Base-by-base conservation (phyloP, 345 rosid genomes). In the Iberis pinnata region DNA sequence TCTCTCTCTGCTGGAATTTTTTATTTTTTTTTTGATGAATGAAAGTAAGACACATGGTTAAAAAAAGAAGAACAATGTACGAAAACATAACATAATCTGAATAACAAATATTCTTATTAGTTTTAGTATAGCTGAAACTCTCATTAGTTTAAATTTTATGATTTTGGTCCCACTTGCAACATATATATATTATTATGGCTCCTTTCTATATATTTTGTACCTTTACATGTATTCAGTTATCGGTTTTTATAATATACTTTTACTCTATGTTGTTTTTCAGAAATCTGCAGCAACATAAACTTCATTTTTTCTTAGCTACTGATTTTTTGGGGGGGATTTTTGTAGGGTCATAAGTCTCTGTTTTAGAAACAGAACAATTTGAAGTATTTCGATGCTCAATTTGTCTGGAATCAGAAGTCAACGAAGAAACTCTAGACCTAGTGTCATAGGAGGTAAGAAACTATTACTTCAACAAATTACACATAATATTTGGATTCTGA, bases 331-430 rank as follows among this genome's bases (percentile, higher is more conserved):
- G 37, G 29, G 36, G 13, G 17, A 24, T 5, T 48, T 17, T 22
- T 22, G n/a, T 12, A 27, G 14, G 24, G 52, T 42, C 50, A 20
- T 16, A 24, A 35, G 46, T 48, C 56, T 27, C 26, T 38, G 48
- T 19, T 63, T 46, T 24, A 13, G 42, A 56, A 58, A 18, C 26
- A 43, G 19, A 58, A 16, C 41, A 46, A 16, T 38, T 47, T 53
- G 25, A 67, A 53, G 62, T 38, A 11, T 65, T 53, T 58, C 81
- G 75, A 90, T 90, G 98, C 71, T 71, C 68, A 79, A 50, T 75
- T 64, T 68, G 63, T 77, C 77, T 73, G 78, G 86, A 74, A 58
- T 57, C 41, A 82, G 95, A 82, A 72, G 32, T 64, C 92, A 73
- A 70, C 48, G 73, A 69, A 78, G 96, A 82, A 49, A 76, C 60